These are phyloP conservation scores for Haplosporangium gracile DNA, from an alignment of 192 early-diverging fungal species.

Conservation along the genomic window DNA sequence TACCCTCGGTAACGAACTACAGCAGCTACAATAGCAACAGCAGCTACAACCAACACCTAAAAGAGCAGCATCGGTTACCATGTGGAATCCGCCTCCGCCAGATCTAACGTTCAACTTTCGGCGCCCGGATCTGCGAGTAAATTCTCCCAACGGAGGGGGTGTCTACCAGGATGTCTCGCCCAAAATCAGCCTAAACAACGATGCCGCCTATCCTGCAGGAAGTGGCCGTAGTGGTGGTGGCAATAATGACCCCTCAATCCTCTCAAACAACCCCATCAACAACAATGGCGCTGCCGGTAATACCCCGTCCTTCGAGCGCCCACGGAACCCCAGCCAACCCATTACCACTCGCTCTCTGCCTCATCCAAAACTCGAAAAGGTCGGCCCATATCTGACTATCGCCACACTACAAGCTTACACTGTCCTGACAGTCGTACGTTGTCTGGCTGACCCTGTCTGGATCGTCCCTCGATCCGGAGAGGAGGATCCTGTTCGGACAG, in stretches of 20 bases:
- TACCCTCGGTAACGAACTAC: background rate
- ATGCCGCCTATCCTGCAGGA: background rate
- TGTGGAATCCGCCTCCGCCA: constrained; percentile 52
- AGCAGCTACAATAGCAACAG: background rate
- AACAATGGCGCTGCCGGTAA: background rate
- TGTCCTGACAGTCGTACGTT: constrained; percentile 43
- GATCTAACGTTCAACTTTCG: constrained; percentile 25
- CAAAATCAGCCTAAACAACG: constrained; percentile 17
- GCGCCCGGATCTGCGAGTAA: background rate
- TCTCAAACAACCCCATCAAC: background rate
- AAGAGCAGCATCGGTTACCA: background rate
- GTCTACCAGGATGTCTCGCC: constrained; percentile 4
- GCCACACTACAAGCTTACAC: constrained; percentile 50
- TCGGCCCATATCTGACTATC: constrained; percentile 39
- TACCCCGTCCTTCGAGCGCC: background rate
- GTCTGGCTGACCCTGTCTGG: constrained; percentile 46
- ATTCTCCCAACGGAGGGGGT: constrained; percentile 1
- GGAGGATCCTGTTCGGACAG: background rate
- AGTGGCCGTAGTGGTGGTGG: background rate
- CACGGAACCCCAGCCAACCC: background rate
- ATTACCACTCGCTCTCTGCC: background rate
- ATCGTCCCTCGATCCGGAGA: constrained; percentile 12
- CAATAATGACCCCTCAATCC: constrained; percentile 5
- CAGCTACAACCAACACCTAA: background rate
- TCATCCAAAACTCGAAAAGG: constrained; percentile 40